Evolutionary conservation across 371 early-diverging fungal genomes (phyloP), one percentile per base, ranked within the genome.

Genomic region (Dinochytrium kinnereticum): DNA sequence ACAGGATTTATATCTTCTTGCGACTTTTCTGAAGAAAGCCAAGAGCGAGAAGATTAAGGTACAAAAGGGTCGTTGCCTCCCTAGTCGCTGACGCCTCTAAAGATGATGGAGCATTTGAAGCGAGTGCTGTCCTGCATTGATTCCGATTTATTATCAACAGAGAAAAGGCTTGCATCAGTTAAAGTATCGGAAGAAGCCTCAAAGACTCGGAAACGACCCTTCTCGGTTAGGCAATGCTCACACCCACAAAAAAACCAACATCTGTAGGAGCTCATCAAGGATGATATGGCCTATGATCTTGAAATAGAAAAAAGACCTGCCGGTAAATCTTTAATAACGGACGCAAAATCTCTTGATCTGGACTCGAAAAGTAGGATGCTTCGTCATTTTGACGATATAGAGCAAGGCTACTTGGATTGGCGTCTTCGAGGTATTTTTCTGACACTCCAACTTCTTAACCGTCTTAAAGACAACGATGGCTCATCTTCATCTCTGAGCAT

Each of bases 381-480:
- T 10, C 82, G 86, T 17, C 91, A 93, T 68, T 92, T 93, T 73
- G 78, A 85, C 33, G 93, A 94, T 74, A 73, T 96, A 1, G 88
- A 91, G 68, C 80, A 86, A 19, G 81, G 85, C 53, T 95, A 96
- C 79, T 88, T 91, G 73, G 67, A 53, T 36, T 65, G 44, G 59
- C 72, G 78, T 33, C 59, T 67, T 66, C 74, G 76, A 78, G 71
- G 80, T 78, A 38, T 10, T 34, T 38, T 67, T 21, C 36, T 10
- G 55, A 26, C 26, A 13, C 17, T 61, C 24, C 17, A 31, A 7
- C 19, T 61, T 33, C 31, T 0, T 66, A 24, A 15, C 44, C 51
- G 26, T 37, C 40, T 59, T 69, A 65, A 31, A 37, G 68, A 64
- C 39, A 19, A 39, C 24, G 57, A 30, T 26, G 71, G 31, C 31